A percentile compares a stretch with the other conserved stretches of the same genome.
These are phyloP conservation scores for Penicillium desertorum DNA, from an alignment of 495 filamentous ascomycete genomes.

Conservation along the genomic window DNA sequence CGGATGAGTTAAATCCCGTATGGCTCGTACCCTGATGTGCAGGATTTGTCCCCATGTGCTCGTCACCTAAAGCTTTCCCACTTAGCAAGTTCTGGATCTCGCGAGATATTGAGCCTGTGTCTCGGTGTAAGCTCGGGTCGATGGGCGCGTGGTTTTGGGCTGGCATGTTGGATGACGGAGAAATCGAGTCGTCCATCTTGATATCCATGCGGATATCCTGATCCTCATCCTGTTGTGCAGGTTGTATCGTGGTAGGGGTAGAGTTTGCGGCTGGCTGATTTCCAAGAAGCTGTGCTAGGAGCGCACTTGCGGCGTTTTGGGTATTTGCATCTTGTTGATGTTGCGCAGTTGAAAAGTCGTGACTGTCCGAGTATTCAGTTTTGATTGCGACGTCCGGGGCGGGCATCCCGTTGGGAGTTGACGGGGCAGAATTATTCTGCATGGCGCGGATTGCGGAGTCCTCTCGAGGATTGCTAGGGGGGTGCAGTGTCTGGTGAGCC, in stretches of 20 bases:
- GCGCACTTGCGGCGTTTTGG: constrained; percentile 46
- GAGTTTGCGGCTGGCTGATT: constrained; percentile 33
- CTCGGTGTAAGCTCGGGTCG: constrained; percentile 13
- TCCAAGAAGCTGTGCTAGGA: constrained; percentile 46
- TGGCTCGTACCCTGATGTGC: constrained; percentile 11
- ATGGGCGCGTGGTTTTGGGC: constrained; percentile 12
- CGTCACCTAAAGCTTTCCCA: constrained; percentile 19
- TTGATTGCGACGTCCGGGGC: constrained; percentile 38
- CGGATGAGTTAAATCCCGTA: constrained; percentile 15
- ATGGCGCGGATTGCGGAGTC: constrained; percentile 49
- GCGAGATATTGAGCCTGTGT: constrained; percentile 16
- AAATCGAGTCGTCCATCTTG: constrained; percentile 25
- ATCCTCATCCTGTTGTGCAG: constrained; percentile 15
- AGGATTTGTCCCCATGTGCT: constrained; percentile 20
- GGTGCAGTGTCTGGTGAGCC: constrained; percentile 34
- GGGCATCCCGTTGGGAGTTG: constrained; percentile 38
- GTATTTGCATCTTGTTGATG: constrained; percentile 25
- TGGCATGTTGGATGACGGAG: constrained; percentile 13
- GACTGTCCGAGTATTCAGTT: constrained; percentile 29
- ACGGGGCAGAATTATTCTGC: constrained; percentile 46
- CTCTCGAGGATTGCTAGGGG: constrained; percentile 40
- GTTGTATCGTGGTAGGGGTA: constrained; percentile 19
- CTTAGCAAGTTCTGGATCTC: constrained; percentile 25
- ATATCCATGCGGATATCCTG: constrained; percentile 21
- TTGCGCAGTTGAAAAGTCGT: constrained; percentile 17